Evolutionary conservation across 192 early-diverging fungal species (phyloP), one percentile per base, ranked within the genome.

Genomic region (Chytriomyces sp.): DNA sequence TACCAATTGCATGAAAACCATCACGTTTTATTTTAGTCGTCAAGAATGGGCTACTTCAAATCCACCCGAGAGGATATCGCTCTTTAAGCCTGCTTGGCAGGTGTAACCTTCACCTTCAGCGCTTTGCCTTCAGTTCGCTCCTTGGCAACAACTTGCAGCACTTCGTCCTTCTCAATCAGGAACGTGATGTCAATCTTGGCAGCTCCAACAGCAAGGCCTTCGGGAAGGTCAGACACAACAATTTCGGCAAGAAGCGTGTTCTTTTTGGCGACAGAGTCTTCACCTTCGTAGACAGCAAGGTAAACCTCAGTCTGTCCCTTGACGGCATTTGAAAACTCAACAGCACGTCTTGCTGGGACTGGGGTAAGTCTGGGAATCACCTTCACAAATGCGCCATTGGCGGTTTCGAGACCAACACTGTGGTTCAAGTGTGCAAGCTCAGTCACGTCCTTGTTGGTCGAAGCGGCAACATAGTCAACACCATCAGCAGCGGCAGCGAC

Each of bases 401-500:
- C 80, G 65, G 91, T 85, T 61, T 89, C 83, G 61, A 97, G 79
- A 75, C 96, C 96, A 75, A 99, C 85, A 48, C 86, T 87, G 81
- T 95, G 89, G 48, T 85, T 83, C 45, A 93, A 82, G 79, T 91
- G 90, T 49, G 90, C 87, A 11, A 88, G 85, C 49, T 86, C 81
- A 60, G 90, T 87, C 50, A 91, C 85, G 70, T 91, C 85, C 64
- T 87, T 83, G 74, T 90, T 88, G 64, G 84, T 83, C 62, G 86
- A 66, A 45, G 83, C 84, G n/a, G 75, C 74, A 26, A 78, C 45
- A 57, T 89, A 79, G 62, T 96, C 86, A 18, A 88, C 88, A 18
- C 91, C 96, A 83, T 99, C 96, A 72, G 91, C 89, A 23, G 95
- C 95, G 82, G 93, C 96, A 18, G 69, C 69, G 13, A 78, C 45